These are phyloP conservation scores for Candida albicans DNA, from an alignment of 1,139 yeast genomes.

Conservation along the genomic window DNA sequence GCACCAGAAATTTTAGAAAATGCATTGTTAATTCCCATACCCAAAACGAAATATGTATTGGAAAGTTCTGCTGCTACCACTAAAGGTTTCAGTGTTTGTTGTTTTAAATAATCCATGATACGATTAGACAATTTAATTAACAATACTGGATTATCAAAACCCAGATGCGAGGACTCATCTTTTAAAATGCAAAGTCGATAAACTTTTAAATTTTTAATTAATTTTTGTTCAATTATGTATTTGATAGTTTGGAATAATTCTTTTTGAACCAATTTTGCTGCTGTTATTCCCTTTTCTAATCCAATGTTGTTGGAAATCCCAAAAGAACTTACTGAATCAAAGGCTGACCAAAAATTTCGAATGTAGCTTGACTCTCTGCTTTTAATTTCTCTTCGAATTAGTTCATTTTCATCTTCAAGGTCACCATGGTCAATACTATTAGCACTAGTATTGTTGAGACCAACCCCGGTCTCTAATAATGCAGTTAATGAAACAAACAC, in stretches of 20 bases:
- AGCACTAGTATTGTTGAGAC: conserved; percentile 18
- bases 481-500: conserved; percentile 89
- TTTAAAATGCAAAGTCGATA: conserved; percentile 85
- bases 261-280: conserved; percentile 80
- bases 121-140: conserved; percentile 83
- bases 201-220: conserved; percentile 74
- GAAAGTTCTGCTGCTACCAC: conserved; percentile 85
- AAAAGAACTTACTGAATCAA: conserved; percentile 86
- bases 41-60: conserved; percentile 80
- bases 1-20: conserved; percentile 86
- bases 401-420: conserved; percentile 34
- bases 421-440: conserved; percentile 21
- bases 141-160: conserved; percentile 85
- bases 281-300: conserved; percentile 17
- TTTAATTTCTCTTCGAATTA: conserved; percentile 44
- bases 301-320: conserved; percentile 22
- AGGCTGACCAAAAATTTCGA: conserved; percentile 88
- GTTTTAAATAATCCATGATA: conserved; percentile 89
- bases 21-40: conserved; percentile 66
- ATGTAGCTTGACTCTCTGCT: conserved; percentile 75
- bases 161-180: conserved; percentile 71
- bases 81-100: conserved; percentile 71
- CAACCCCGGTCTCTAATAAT: conserved; percentile 65
- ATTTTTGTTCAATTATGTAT: conserved; percentile 78
- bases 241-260: conserved; percentile 88